Evolutionary conservation across 148 eudicot genomes (phyloP).

Genomic region (Pouteria glomerata): DNA sequence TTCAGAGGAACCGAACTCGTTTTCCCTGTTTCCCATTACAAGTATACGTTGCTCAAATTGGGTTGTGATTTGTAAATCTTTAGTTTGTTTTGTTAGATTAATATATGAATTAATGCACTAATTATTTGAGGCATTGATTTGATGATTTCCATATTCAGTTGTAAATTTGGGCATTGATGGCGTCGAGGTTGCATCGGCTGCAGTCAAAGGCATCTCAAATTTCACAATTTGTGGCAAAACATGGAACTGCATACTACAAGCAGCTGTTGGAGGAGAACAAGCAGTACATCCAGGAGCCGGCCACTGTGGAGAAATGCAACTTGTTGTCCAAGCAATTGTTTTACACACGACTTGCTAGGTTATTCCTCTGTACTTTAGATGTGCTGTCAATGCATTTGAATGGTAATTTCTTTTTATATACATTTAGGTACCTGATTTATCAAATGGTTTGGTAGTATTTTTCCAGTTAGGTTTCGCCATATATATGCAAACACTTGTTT

Average conservation of each 20-base stretch:
- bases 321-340: conserved; percentile 40
- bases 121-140: too few species aligned
- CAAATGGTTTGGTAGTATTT: neutral
- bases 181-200: conserved; percentile 35
- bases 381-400: neutral
- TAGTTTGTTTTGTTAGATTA: too few species aligned
- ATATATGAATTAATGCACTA: too few species aligned
- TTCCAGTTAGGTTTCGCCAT: neutral
- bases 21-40: too few species aligned
- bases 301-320: conserved; percentile 43
- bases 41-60: too few species aligned
- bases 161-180: conserved; percentile 21
- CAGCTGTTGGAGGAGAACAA: conserved; percentile 49
- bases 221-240: conserved; percentile 29
- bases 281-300: conserved; percentile 41
- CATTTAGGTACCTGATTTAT: neutral
- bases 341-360: conserved; percentile 60
- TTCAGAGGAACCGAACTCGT: too few species aligned
- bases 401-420: neutral
- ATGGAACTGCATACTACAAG: conserved; percentile 42
- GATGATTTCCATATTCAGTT: conserved; percentile 5
- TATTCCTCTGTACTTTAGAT: conserved; percentile 8
- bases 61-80: too few species aligned
- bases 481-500: neutral
- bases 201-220: conserved; percentile 38